A percentile compares a stretch with the other conserved stretches of the same genome.
phyloP scores from a whole-genome alignment of 148 eudicot species.

The Diospyros lotus region DNA sequence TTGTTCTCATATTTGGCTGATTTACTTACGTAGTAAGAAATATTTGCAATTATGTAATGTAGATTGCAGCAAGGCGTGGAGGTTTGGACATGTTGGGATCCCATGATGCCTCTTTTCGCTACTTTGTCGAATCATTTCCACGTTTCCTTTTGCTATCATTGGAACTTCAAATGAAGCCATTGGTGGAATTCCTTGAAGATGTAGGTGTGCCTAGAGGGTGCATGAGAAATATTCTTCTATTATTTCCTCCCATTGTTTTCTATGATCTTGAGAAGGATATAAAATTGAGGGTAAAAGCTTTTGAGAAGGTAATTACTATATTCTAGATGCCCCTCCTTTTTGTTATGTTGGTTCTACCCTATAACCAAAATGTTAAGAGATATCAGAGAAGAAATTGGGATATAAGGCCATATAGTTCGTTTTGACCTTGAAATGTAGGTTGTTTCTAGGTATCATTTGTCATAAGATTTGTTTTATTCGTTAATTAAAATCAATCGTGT shows the following conservation, averaged over 20 bases:
- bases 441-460: not conserved
- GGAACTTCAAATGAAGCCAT: slow-evolving; percentile 41
- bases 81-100: slow-evolving; percentile 70
- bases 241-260: slow-evolving; percentile 70
- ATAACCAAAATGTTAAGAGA: not conserved
- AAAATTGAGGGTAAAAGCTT: slow-evolving; percentile 40
- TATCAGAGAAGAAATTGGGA: not conserved
- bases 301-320: slow-evolving; percentile 46
- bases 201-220: slow-evolving; percentile 50
- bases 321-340: not conserved
- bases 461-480: not conserved
- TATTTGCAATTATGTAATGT: slow-evolving; percentile 4
- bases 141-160: slow-evolving; percentile 67
- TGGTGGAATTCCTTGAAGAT: slow-evolving; percentile 49
- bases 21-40: not conserved
- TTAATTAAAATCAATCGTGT: not conserved
- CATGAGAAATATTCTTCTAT: slow-evolving; percentile 49
- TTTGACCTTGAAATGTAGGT: not conserved
- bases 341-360: not conserved
- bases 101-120: slow-evolving; percentile 48
- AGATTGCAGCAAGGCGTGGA: slow-evolving; percentile 93
- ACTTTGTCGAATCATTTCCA: slow-evolving; percentile 85
- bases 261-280: slow-evolving; percentile 44
- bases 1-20: not conserved
- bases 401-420: not conserved